A percentile compares a stretch with the other conserved stretches of the same genome.
These are phyloP conservation scores for Proliferodiscus dingleyae DNA, from an alignment of 2,329 filamentous ascomycete genomes.

Conservation along the genomic window DNA sequence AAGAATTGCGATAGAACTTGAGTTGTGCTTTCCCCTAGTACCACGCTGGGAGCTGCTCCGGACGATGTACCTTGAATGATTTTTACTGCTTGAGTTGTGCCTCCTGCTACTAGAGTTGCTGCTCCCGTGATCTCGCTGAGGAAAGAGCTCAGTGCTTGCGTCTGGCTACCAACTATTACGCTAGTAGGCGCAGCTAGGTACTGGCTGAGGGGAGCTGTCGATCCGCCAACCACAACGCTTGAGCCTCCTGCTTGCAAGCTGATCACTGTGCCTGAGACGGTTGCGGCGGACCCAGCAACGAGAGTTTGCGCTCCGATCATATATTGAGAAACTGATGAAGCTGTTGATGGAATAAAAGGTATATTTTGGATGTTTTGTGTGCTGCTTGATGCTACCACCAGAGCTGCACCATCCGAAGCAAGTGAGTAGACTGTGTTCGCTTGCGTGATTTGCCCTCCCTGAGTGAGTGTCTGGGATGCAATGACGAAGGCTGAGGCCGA, in stretches of 20 bases:
- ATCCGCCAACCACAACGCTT: neutral
- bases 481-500: neutral
- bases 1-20: neutral
- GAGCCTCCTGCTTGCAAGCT: neutral
- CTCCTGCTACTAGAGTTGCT: neutral
- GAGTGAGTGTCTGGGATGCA: constrained; percentile 1
- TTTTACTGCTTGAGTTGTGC: neutral
- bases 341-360: neutral
- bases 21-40: constrained; percentile 1
- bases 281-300: neutral
- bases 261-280: constrained; percentile 3
- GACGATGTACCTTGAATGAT: neutral
- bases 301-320: constrained; percentile 2
- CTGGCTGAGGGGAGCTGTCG: neutral
- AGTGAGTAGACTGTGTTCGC: constrained; percentile 1
- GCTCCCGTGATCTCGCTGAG: neutral
- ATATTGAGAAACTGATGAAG: constrained; percentile 1
- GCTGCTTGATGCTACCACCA: neutral
- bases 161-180: neutral
- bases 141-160: neutral
- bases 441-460: constrained; percentile 3
- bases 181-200: neutral
- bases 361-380: neutral
- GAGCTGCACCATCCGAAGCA: neutral
- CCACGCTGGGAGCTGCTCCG: neutral